phyloP scores from a whole-genome alignment of 208 protist genomes.

The Trypanosoma vivax region DNA sequence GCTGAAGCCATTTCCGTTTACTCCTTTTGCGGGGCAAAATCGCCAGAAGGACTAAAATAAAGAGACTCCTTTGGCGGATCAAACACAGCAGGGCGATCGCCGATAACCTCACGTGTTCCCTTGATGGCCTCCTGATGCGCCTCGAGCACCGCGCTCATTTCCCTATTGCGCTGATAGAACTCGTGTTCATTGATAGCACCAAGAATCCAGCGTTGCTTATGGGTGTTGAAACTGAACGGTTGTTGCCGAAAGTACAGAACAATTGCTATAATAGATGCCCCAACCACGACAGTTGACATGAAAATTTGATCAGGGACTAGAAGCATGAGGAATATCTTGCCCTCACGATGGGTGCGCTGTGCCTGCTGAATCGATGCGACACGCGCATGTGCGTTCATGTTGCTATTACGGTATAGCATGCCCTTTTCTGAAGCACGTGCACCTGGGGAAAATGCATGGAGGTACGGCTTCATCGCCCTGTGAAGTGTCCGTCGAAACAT shows the following conservation, averaged over 20 bases:
- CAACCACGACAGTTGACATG: conserved; percentile 10
- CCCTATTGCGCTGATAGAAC: conserved; percentile 66
- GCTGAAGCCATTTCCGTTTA: not conserved
- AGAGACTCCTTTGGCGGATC: conserved; percentile 23
- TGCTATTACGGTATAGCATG: conserved; percentile 84
- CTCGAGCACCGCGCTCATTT: conserved; percentile 69
- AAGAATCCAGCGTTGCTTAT: conserved; percentile 50
- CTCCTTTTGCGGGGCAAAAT: conserved; percentile 19
- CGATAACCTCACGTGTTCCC: conserved; percentile 48
- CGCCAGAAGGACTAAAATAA: conserved; percentile 55
- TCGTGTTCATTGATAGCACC: conserved; percentile 67
- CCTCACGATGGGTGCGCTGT: conserved; percentile 55
- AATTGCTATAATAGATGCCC: conserved; percentile 13
- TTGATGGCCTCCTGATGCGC: conserved; percentile 55
- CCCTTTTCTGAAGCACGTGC: conserved; percentile 70
- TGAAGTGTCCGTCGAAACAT: conserved; percentile 54
- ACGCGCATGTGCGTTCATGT: conserved; percentile 77
- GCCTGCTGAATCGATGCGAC: conserved; percentile 53
- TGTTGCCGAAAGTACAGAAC: conserved; percentile 30
- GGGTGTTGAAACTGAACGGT: conserved; percentile 40
- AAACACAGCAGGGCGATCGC: conserved; percentile 44
- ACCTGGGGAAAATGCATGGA: conserved; percentile 82
- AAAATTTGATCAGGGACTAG: conserved; percentile 72
- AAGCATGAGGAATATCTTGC: conserved; percentile 46
- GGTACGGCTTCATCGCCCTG: conserved; percentile 61